Percentiles rank a stretch among this genome's conserved stretches.
Conservation (phyloP, 805 yeast genomes). For the Candida dajiaensis region DNA sequence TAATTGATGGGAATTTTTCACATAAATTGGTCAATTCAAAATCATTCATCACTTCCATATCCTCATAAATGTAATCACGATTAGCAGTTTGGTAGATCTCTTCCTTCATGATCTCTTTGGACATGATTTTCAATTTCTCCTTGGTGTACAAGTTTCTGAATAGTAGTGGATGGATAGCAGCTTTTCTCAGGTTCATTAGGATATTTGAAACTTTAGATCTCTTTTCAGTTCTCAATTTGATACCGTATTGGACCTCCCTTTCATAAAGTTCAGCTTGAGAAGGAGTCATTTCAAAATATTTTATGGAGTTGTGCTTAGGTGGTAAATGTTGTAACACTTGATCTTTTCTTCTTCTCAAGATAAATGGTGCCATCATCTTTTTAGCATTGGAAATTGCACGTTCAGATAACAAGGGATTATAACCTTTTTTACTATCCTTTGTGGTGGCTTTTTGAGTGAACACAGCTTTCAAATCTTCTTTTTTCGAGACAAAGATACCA, state of each 20-base stretch:
- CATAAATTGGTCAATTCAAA: slow-evolving; percentile 78
- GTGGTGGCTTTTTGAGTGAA: slow-evolving; percentile 87
- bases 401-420: slow-evolving; percentile 78
- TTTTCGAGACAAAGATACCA: slow-evolving; percentile 66
- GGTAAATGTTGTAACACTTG: slow-evolving; percentile 92
- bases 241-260: slow-evolving; percentile 41
- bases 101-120: slow-evolving; percentile 73
- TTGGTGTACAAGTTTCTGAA: slow-evolving; percentile 65
- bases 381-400: slow-evolving; percentile 92
- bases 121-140: slow-evolving; percentile 54
- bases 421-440: slow-evolving; percentile 39
- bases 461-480: slow-evolving; percentile 73
- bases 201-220: slow-evolving; percentile 51
- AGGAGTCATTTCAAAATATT: slow-evolving; percentile 56
- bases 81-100: slow-evolving; percentile 74
- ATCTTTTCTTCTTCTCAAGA: slow-evolving; percentile 82
- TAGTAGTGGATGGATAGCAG: slow-evolving; percentile 85
- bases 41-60: slow-evolving; percentile 93
- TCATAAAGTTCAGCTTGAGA: slow-evolving; percentile 56
- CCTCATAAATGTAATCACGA: slow-evolving; percentile 73
- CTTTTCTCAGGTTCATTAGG: slow-evolving; percentile 86
- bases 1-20: slow-evolving; percentile 56
- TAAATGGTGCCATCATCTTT: slow-evolving; percentile 98
- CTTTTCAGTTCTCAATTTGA: slow-evolving; percentile 23
- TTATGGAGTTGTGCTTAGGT: slow-evolving; percentile 57